Evolutionary conservation across 148 eudicot genomes (phyloP).

Genomic region (Vaccinium darrowii): DNA sequence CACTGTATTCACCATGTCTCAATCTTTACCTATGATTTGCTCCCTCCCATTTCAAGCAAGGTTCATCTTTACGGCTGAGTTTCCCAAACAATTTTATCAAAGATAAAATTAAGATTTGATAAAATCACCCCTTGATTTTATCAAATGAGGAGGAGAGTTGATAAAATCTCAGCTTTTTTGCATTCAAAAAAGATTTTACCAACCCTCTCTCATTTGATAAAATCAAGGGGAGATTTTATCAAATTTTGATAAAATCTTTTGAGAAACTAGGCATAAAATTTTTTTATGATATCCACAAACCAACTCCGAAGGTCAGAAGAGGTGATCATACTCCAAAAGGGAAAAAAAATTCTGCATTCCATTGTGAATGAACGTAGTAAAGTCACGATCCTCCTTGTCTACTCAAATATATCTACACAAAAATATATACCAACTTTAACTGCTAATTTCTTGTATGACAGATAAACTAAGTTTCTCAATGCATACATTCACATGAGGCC

Average conservation of each 20-base stretch:
- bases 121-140: no score
- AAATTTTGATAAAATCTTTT: no score
- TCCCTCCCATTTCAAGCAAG: neutral
- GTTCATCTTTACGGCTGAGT: neutral
- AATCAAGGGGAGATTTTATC: no score
- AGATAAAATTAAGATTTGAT: no score
- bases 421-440: neutral
- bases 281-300: neutral
- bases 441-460: neutral
- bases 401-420: neutral
- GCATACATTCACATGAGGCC: neutral
- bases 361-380: neutral
- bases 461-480: neutral
- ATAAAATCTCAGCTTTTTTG: no score
- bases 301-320: neutral
- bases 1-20: neutral
- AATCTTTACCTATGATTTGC: neutral
- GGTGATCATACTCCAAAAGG: neutral
- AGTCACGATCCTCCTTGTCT: neutral
- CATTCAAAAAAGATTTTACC: no score
- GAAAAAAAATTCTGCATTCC: neutral
- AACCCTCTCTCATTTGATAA: no score
- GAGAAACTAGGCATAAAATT: neutral
- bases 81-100: no score
- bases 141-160: no score